Evolutionary conservation across 768 basidiomycete genomes (phyloP).

Genomic region (Podaxis sp.): DNA sequence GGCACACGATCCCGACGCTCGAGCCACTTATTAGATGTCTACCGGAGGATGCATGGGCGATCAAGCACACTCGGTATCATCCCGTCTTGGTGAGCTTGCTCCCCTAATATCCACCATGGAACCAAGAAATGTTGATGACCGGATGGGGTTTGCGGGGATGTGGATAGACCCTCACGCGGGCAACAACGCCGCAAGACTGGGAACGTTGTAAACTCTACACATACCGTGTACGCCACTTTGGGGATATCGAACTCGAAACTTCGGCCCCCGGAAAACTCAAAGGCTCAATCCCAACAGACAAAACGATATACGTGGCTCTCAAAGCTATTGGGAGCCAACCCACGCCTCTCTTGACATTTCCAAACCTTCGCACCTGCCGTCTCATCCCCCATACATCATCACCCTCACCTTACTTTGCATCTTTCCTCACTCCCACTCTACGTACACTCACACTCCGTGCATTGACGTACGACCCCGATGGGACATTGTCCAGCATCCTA

Average conservation of each 20-base stretch:
- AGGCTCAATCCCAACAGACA: slow-evolving; percentile 9
- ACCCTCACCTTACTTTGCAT: slow-evolving; percentile 2
- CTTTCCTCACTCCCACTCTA: slow-evolving; percentile 7
- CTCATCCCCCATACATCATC: background rate
- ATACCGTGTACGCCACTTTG: slow-evolving; percentile 4
- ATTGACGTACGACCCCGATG: background rate
- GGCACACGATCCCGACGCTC: slow-evolving; percentile 14
- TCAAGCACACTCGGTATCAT: background rate
- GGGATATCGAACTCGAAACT: background rate
- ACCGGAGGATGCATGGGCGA: slow-evolving; percentile 13
- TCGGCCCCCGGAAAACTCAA: background rate
- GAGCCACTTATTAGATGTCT: slow-evolving; percentile 18
- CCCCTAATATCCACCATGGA: background rate
- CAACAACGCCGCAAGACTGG: slow-evolving; percentile 6
- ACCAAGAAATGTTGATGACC: background rate
- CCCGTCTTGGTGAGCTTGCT: slow-evolving; percentile 6
- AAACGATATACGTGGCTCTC: slow-evolving; percentile 4
- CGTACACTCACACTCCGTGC: background rate
- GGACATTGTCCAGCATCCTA: background rate
- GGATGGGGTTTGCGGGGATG: background rate
- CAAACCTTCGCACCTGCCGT: slow-evolving; percentile 7
- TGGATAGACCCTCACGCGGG: background rate
- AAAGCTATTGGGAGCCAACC: background rate
- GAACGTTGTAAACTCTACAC: slow-evolving; percentile 10
- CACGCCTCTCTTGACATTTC: slow-evolving; percentile 4